Evolutionary conservation across 2,329 filamentous ascomycete species (phyloP), one percentile per base, ranked within the genome.

Genomic region (Ascocoryne sarcoides): DNA sequence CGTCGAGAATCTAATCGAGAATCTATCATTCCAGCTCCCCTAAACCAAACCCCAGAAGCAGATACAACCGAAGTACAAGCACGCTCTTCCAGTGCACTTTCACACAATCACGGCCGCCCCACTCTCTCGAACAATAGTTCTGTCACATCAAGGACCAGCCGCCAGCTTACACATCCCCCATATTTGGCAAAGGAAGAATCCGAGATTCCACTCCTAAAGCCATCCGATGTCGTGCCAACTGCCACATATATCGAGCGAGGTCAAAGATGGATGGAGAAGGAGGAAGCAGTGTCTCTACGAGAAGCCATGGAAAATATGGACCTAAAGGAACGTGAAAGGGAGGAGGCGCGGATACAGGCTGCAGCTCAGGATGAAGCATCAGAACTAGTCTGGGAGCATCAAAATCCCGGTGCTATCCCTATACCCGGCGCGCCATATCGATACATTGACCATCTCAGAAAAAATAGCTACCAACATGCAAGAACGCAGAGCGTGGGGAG

Each of bases 191-290:
- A 37, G 39, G 21, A 36, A 14, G 12, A 12, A 7, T 26, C 23
- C 7, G 23, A 26, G 7, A 20, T 32, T 15, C 36, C 44, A n/a
- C 42, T 39, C 20, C 55, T 77, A 42, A 77, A 68, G 47, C 73
- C 76, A 1, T 74, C 71, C 2, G 70, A 78, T 37, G 70, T 82
- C 36, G 76, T 82, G 12, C 75, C 78, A 5, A 83, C 71, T 44
- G 68, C 76, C 32, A 76, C 73, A 5, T 88, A 88, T 59, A 79
- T 84, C 41, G 84, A 88, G 60, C 74, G 78, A 42, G 82, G 81
- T 14, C 75, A 79, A 56, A 68, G 83, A 52, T 86, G 82, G 80
- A 84, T 85, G 75, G 84, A 89, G 60, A 84, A 83, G 59, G 82
- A 87, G 56, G 84, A 89, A 61, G 80, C 76, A 3, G 71, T 72